These are phyloP conservation scores for Myriosclerotinia curreyana DNA, from an alignment of 2,329 filamentous ascomycete genomes.

Conservation along the genomic window DNA sequence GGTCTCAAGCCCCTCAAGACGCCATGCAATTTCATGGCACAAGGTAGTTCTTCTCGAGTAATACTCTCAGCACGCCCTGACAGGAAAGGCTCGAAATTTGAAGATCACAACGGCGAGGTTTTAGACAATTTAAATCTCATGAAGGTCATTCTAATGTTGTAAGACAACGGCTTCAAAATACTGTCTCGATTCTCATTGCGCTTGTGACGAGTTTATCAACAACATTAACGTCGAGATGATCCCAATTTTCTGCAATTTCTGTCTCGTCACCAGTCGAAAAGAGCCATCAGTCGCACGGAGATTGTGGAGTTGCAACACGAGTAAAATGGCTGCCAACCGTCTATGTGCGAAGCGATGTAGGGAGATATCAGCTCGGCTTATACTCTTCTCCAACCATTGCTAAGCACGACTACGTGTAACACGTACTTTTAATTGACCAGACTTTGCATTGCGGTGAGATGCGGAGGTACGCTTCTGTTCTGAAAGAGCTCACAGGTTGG, in stretches of 20 bases:
- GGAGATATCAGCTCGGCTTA: background rate
- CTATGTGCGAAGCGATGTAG: constrained; percentile 2
- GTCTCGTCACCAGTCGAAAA: background rate
- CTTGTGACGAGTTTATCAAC: background rate
- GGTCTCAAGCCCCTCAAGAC: constrained; percentile 15
- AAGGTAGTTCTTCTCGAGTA: background rate
- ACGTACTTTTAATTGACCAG: background rate
- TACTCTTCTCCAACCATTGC: background rate
- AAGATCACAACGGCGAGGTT: constrained; percentile 2
- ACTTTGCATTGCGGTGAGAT: background rate
- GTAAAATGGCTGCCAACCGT: background rate
- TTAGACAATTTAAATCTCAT: constrained; percentile 3
- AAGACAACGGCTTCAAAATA: constrained; percentile 12
- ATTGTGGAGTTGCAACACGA: background rate
- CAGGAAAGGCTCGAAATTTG: background rate
- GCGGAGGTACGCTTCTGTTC: background rate
- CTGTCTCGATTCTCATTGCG: background rate
- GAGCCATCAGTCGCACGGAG: background rate
- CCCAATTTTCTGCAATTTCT: background rate
- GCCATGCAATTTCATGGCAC: constrained; percentile 20
- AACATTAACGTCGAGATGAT: background rate
- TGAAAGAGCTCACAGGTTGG: background rate
- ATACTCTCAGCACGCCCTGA: background rate
- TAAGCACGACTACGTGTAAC: background rate
- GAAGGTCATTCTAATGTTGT: background rate